Evolutionary conservation across 805 yeast genomes (phyloP), one percentile per base, ranked within the genome.

Genomic region (Suhomyces faveliae): DNA sequence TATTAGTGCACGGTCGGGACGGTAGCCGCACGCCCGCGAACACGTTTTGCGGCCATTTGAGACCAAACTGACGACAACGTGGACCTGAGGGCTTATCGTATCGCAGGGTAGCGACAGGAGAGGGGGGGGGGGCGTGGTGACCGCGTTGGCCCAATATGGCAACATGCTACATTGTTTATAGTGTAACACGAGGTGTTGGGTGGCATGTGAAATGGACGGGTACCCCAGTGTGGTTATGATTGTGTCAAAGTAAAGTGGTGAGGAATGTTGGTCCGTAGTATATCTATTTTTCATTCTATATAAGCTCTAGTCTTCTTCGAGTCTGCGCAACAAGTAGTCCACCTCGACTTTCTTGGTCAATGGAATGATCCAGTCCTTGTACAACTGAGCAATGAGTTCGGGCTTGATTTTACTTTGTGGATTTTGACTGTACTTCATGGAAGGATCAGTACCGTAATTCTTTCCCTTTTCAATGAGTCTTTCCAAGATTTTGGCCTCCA

Each of bases 301-400:
- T n/a, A n/a, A n/a, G n/a, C n/a, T 3, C 13, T 6, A 33, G 8
- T 17, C 9, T 11, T 82, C 86, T 56, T 87, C 96, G 46, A 91
- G 68, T 65, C 99, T 78, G 63, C 94, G 78, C 61, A 94, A 69
- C 47, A 94, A 73, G 61, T 94, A 94, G 50, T 92, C 97, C 20
- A 94, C 87, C 70, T 94, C 99, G 19, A 94, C 98, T 65, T 87
- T 86, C 67, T 92, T 94, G 6, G 99, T 94, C 63, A 94, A 73
- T 8, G 98, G 98, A 57, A 94, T 94, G 37, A 94, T 87, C 70
- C 83, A 85, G 40, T 89, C 90, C 65, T 85, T 83, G 73, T 92
- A 94, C 52, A 94, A 84, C 50, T 79, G 76, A 10, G 91, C 96
- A 55, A 94, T 80, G 11, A 81, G 79, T 54, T 89, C 91, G 0